Base-by-base conservation (phyloP, 306 rosid species). In the Cicer arietinum region DNA sequence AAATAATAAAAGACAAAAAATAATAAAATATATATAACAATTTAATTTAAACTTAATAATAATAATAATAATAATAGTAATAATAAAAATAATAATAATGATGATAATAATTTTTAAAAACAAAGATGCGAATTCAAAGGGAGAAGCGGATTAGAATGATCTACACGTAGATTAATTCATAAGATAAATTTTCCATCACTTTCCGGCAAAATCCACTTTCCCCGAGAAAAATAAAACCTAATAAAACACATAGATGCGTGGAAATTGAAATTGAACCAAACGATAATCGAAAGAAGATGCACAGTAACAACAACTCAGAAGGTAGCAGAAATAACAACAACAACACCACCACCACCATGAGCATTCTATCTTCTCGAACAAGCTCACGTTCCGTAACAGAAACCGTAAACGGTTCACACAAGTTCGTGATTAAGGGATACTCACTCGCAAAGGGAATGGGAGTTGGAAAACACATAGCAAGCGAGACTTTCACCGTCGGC, bases 371-470 rank as follows among this genome's bases (percentile, higher is more conserved):
- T n/a, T 84, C 88, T 4, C 90, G 93, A 3, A 88, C 89, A 58
- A 89, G 98, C 70, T 94, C 98, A 0, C 87, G 95, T 20, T 91
- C 97, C 62, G 96, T 94, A 75, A 91, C 96, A 35, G 96, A 91
- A 81, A 94, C 98, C 42, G 89, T 94, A 30, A 94, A 94, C 83
- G 98, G 97, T 4, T 94, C 98, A 37, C 98, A 94, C 86, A 90
- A 91, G 81, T 94, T 94, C 69, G 90, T 90, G 16, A 91, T 94
- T 37, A 88, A 85, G 68, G 98, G 98, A 0, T 94, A 88, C 67
- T 94, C 98, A 10, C 78, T 94, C 7, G 97, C 97, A 17, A 94
- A 94, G 61, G 98, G 98, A 43, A 94, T 91, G 86, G 98, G 97
- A 13, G 93, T 90, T 0, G 98, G 98, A 7, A 91, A 91, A 65